phyloP scores from a whole-genome alignment of 345 rosid species.

The Noccaea bulbosa region DNA sequence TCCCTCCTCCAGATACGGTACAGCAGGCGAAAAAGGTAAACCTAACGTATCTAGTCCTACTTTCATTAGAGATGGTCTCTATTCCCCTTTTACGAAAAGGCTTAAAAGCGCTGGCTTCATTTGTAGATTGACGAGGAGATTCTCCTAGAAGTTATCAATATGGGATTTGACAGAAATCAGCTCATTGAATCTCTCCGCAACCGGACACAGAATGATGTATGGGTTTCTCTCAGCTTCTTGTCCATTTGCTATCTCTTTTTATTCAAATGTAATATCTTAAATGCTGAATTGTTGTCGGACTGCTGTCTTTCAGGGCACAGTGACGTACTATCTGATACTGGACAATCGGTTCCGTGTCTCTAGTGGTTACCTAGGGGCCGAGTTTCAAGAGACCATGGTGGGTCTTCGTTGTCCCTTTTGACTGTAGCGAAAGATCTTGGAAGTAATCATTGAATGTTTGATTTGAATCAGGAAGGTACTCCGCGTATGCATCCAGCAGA shows the following conservation, averaged over 20 bases:
- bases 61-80: conserved; percentile 16
- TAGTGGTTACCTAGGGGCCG: conserved; percentile 76
- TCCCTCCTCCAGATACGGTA: conserved; percentile 76
- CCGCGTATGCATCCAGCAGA: conserved; percentile 69
- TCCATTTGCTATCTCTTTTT: conserved; percentile 25
- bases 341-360: conserved; percentile 77
- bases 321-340: conserved; percentile 83
- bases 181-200: conserved; percentile 77
- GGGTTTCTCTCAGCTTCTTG: conserved; percentile 20
- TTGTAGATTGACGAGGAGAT: conserved; percentile 89
- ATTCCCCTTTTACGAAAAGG: neutral
- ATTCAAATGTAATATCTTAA: neutral
- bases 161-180: conserved; percentile 75
- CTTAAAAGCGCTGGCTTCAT: conserved; percentile 9
- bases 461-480: conserved; percentile 62
- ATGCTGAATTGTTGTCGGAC: neutral
- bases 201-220: conserved; percentile 74
- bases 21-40: conserved; percentile 77
- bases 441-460: conserved; percentile 25
- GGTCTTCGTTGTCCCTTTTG: conserved; percentile 28
- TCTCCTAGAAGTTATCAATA: conserved; percentile 68
- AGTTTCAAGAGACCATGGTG: conserved; percentile 78
- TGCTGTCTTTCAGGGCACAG: conserved; percentile 73
- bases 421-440: conserved; percentile 20
- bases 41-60: neutral